Evolutionary conservation across 345 rosid species (phyloP), one percentile per base, ranked within the genome.

Genomic region (Geranium rotundifolium): DNA sequence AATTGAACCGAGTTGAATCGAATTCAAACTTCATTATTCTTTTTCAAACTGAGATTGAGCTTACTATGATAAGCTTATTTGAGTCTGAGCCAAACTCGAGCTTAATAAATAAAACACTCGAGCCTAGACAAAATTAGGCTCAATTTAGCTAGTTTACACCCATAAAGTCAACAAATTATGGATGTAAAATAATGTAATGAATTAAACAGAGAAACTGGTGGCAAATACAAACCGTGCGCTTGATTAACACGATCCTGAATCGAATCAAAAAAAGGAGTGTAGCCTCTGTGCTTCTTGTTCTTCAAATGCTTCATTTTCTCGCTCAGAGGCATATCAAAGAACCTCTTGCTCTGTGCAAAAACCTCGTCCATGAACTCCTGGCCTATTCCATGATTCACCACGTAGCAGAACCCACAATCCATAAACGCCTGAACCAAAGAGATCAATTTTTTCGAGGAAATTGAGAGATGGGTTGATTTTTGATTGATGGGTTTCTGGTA

Each of bases 351-450:
- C 58, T 80, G 83, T 46, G 63, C 69, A 55, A 91, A 91, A n/a
- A 80, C 85, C 71, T 85, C 75, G 4, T 77, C 80, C 83, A 73
- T 81, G 39, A 89, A 80, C 70, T 89, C 87, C 60, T 72, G 69
- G 65, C 80, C 81, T 58, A 91, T 74, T 46, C 95, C 91, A 55
- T 91, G 96, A 67, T 91, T 89, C 17, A 78, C 67, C 54, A 91
- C 86, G 71, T 91, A 89, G 79, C 89, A 89, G 71, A 87, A 87
- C 55, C 92, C 95, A 63, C 78, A 56, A 70, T 91, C 98, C 66
- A 89, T 65, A 70, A 95, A 91, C 63, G 96, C 87, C 96, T 88
- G 58, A 18, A 68, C 17, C 39, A 58, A 64, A 23, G 29, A 23
- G 27, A 19, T 19, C 14, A 17, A 57, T 19, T 39, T 29, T 20